Evolutionary conservation across 768 basidiomycete genomes (phyloP), one percentile per base, ranked within the genome.

Genomic region (Hygrocybe coccinea): DNA sequence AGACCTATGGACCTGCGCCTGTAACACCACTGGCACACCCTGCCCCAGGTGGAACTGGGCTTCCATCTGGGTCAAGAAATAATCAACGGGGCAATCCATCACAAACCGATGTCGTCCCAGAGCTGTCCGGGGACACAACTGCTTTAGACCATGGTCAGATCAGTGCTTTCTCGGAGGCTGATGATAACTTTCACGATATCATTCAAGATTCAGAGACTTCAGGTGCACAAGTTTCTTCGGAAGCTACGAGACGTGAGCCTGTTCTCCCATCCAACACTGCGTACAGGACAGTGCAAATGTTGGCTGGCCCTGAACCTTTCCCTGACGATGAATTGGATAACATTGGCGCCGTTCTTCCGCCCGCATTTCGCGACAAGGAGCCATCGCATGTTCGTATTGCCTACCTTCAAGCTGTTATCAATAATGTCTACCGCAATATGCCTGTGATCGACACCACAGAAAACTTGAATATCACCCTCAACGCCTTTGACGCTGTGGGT

Each of bases 381-480:
- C 17, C n/a, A 12, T 46, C 44, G 11, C 22, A 46, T 24, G 56
- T 62, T 37, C 39, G 61, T 8, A 47, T 60, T 14, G 59, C 59
- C 14, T 60, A 60, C 44, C 38, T 59, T 11, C 59, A 60, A 47
- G 59, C 61, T 25, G 61, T 62, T 5, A 54, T 55, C 3, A 49
- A 34, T 24, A 62, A 62, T 34, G 53, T 62, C 17, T 61, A 55
- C 34, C 12, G 52, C n/a, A 47, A 54, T 14, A 25, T 58, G 14
- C 47, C 56, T 12, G 35, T 61, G 11, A 35, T 59, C 21, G 37
- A 46, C 29, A 39, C 60, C 3, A 60, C 51, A 2, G 46, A 61
- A 4, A 14, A 56, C 2, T 57, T 62, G 12, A 58, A 55, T 46
- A 24, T 29, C 10, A 56, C 51, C 29, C 52, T 62, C 1, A 50